Evolutionary conservation across 2,329 filamentous ascomycete species (phyloP).

Genomic region (Penicillium sp.): DNA sequence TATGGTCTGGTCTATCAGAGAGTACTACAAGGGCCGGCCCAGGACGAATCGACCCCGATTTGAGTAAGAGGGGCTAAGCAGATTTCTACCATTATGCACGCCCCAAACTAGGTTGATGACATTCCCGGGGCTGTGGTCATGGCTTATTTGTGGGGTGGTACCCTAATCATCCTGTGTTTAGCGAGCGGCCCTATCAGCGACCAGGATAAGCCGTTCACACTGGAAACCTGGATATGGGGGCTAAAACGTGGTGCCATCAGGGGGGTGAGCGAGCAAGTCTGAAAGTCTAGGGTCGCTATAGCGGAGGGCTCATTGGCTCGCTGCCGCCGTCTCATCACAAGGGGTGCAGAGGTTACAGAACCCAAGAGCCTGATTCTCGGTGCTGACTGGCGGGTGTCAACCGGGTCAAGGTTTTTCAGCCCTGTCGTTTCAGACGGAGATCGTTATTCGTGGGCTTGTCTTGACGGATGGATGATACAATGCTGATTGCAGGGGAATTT

Average conservation of each 20-base stretch:
- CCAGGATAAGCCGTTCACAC: background rate
- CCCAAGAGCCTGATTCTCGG: conserved; percentile 5
- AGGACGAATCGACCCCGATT: background rate
- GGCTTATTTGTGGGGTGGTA: conserved; percentile 3
- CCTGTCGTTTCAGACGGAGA: conserved; percentile 19
- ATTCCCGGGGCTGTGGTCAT: conserved; percentile 1
- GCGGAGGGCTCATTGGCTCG: conserved; percentile 11
- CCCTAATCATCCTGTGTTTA: conserved; percentile 11
- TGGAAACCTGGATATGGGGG: background rate
- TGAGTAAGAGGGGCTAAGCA: background rate
- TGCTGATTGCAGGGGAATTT: too few relatives aligned
- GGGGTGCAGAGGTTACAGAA: background rate
- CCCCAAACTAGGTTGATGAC: background rate
- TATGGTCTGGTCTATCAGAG: too few relatives aligned
- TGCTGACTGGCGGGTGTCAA: conserved; percentile 12
- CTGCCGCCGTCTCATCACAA: conserved; percentile 11
- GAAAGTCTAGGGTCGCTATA: background rate
- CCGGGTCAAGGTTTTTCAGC: conserved; percentile 6
- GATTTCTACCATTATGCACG: background rate
- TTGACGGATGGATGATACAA: too few relatives aligned
- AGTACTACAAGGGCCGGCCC: background rate
- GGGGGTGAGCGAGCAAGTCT: background rate
- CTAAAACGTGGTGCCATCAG: background rate
- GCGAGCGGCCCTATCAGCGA: conserved; percentile 4
- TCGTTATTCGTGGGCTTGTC: background rate